Base-by-base conservation (phyloP, 2,329 filamentous ascomycete genomes). In the Colletotrichum tabaci region DNA sequence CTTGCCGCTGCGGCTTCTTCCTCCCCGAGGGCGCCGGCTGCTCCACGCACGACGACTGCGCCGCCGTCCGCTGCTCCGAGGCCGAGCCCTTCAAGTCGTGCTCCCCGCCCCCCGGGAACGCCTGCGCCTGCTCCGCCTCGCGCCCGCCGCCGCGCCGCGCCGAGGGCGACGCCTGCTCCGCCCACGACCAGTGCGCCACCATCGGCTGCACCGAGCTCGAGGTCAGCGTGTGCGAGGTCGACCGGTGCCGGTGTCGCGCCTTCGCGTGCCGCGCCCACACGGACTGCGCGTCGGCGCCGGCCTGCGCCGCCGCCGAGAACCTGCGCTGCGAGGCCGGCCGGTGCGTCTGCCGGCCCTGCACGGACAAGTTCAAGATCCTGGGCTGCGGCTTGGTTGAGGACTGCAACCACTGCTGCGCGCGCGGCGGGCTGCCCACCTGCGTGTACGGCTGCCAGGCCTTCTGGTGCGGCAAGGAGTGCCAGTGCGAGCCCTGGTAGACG, bases 71-170 rank as follows among this genome's bases (percentile, higher is more conserved):
- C 38, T 60, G 47, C 60, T 47, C 21, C 49, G 58, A 64, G 38
- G 42, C 60, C 21, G n/a, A 57, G 8, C 60, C 60, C 3, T 60
- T 61, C 55, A 72, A 69, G 26, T 23, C 58, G 9, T 72, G 66
- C 53, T 49, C 40, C 21, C 18, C 12, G 15, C 40, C 61, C 21
- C 40, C 61, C 21, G 52, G 50, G 15, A 55, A 30, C 38, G 6
- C 38, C n/a, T 71, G 67, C 50, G 49, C 44, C 40, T 50, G 53
- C 16, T 26, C 61, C 23, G 38, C 21, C 4, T 21, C 21, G 10
- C 50, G 46, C 67, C 67, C 2, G 38, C 15, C 30, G 6, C 53
- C 23, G 26, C 64, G 64, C 10, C 57, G n/a, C 40, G 18, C 13
- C 26, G 35, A 55, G 18, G 30, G 68, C 50, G 56, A 52, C 42